Conservation (phyloP, 495 filamentous ascomycete species). For the Penicillium argentinense region DNA sequence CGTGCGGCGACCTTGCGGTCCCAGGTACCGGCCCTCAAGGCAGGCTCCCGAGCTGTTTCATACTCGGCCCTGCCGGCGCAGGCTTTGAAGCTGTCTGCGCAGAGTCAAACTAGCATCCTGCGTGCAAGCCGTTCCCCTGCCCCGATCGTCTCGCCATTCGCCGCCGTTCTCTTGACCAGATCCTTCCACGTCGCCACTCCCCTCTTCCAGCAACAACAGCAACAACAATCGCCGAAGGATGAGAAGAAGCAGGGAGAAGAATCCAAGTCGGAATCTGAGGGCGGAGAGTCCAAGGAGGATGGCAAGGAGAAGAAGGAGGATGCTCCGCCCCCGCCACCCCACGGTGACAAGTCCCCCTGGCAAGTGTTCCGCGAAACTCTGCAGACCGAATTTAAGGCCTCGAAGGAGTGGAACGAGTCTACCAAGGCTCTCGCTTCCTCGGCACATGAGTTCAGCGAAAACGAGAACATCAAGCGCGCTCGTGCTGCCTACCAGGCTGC, state of each 20-base stretch:
- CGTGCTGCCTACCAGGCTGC: conserved; percentile 82
- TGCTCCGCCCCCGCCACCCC: conserved; percentile 80
- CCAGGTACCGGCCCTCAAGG: conserved; percentile 36
- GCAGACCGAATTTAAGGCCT: conserved; percentile 87
- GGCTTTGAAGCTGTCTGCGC: conserved; percentile 9
- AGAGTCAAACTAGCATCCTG: conserved; percentile 9
- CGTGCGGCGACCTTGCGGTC: conserved; percentile 44
- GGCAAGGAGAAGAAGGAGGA: conserved; percentile 61
- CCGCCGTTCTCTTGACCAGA: conserved; percentile 40
- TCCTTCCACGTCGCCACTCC: conserved; percentile 42
- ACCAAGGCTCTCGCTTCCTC: conserved; percentile 89
- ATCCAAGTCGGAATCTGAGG: conserved; percentile 44
- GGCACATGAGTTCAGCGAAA: conserved; percentile 90
- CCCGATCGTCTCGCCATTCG: conserved; percentile 39
- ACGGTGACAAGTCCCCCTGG: conserved; percentile 97
- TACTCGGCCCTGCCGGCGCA: conserved; percentile 29
- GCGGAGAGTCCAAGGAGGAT: conserved; percentile 45
- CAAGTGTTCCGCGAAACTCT: conserved; percentile 97
- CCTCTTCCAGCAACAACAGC: conserved; percentile 42
- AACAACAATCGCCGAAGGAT: conserved; percentile 39
- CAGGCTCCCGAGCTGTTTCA: conserved; percentile 44
- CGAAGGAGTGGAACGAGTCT: conserved; percentile 98
- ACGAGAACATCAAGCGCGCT: conserved; percentile 83
- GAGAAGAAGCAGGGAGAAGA: conserved; percentile 43
- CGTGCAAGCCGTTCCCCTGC: conserved; percentile 27